Conservation (phyloP, 176 grass and related monocot species). For the Juncus inflexus region DNA sequence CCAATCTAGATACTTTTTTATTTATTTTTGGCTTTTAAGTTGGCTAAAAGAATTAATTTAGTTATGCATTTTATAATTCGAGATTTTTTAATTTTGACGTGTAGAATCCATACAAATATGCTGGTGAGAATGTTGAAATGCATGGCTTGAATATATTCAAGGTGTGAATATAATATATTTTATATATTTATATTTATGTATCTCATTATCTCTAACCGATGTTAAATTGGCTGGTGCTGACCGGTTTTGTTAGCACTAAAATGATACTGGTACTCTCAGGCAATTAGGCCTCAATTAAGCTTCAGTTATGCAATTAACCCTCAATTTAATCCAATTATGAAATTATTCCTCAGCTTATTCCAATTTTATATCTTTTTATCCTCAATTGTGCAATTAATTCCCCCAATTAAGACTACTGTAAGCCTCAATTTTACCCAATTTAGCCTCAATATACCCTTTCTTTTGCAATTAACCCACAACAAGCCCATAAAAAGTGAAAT, state of each 20-base stretch:
- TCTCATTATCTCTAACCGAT: too few relatives aligned
- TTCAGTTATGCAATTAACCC: too few relatives aligned
- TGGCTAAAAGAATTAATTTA: constrained; percentile 7
- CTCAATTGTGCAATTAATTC: too few relatives aligned
- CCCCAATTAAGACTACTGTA: too few relatives aligned
- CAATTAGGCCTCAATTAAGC: too few relatives aligned
- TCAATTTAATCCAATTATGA: not conserved
- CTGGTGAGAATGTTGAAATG: constrained; percentile 79
- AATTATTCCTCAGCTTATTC: constrained; percentile 11
- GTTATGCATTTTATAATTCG: too few relatives aligned
- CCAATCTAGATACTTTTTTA: not conserved
- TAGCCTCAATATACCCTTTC: not conserved
- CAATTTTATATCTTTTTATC: not conserved
- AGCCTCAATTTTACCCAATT: not conserved
- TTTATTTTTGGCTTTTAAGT: constrained; percentile 5
- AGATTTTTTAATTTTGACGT: constrained; percentile 11
- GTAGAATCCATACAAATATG: constrained; percentile 80
- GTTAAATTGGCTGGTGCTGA: too few relatives aligned
- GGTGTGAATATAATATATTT: constrained; percentile 20
- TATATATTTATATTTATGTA: too few relatives aligned
- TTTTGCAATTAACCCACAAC: not conserved
- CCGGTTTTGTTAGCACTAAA: too few relatives aligned
- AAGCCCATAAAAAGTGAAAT: too few relatives aligned
- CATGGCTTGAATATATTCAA: constrained; percentile 72
- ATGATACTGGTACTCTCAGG: too few relatives aligned